Evolutionary conservation across 192 early-diverging fungal species (phyloP), one percentile per base, ranked within the genome.

Genomic region (Rhizoclosmatium globosum): DNA sequence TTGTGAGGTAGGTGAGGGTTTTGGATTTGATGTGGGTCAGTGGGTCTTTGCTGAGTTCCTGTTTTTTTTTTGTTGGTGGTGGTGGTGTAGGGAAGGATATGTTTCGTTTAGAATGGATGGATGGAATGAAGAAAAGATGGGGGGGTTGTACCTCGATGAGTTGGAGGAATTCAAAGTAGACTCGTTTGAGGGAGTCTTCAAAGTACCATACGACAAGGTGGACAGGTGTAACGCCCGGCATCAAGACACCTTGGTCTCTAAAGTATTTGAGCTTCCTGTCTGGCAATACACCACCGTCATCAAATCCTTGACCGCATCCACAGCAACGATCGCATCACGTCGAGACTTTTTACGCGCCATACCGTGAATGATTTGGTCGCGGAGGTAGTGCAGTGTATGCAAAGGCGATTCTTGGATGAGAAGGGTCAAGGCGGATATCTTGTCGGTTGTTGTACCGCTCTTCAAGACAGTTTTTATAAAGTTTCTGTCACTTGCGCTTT

Each of bases 131-230:
- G 31, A 31, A 31, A 31, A 31, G 31, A 31, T 31, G 31, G 31
- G 31, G 31, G 31, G 31, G 31, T 0, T 31, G 53, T 87, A 93
- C 92, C 84, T 99, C 97, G 71, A 98, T 85, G n/a, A 92, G 69
- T 81, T 93, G 90, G 56, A 99, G 89, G 77, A 98, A 93, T 41
- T 97, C 94, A 86, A 94, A 97, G 87, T 96, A 98, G 3, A 86
- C 79, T 66, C 93, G 93, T 84, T 99, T 99, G 59, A 99, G 82
- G 70, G 87, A 87, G 86, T 98, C 96, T 87, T 99, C 98, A 86
- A 94, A 99, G 47, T 89, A 92, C 96, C 97, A 99, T 65, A 94
- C 64, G 19, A 98, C 87, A 81, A 97, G 87, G 84, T 99, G 95
- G 74, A 85, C 80, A 47, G 87, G 83, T 3, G 88, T 89, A 4